Base-by-base conservation (phyloP, 2,329 filamentous ascomycete genomes). In the Amauroascus verrucosus region DNA sequence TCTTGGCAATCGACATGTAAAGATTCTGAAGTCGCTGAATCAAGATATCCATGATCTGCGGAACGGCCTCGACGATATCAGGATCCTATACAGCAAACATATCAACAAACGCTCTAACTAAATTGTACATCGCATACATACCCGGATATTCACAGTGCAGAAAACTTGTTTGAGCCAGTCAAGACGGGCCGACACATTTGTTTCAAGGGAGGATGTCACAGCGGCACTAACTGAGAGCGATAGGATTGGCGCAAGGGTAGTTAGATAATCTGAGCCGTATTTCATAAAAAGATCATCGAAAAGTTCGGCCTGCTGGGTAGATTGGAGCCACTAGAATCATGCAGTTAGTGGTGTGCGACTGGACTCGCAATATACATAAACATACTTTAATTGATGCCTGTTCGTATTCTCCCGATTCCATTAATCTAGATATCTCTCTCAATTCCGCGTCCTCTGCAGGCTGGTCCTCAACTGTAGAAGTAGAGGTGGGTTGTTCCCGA, bases 221-320 rank as follows among this genome's bases (percentile, higher is more conserved):
- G 81, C 80, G 20, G 80, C 79, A 50, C 77, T 78, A 24, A 82
- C 79, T 1, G 80, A 82, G 40, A 84, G 73, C 22, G 75, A 72
- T 33, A 83, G 74, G 38, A 84, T 73, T 1, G 79, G 75, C 28
- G 78, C 75, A 16, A 83, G 72, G 37, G 72, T 69, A 16, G 68
- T 68, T 22, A 84, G 69, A 64, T 81, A 84, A 7, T 69, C 65
- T 0, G 81, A 80, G 56, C 78, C 76, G 60, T 77, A 72, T 52
- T 73, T 75, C 20, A 79, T 72, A 62, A 84, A 83, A 49, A 83
- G 71, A 26, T 75, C 72, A 64, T 83, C 79, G 62, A 83, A 84
- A n/a, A 84, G 70, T 44, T 78, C 75, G 14, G 73, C 71, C 59
- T 82, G 78, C 53, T 77, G 76, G 30, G 69, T 64, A 5, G 81